A percentile compares a stretch with the other conserved stretches of the same genome.
These are phyloP conservation scores for Fraxinus floribunda DNA, from an alignment of 305 asterid genomes.

Conservation along the genomic window DNA sequence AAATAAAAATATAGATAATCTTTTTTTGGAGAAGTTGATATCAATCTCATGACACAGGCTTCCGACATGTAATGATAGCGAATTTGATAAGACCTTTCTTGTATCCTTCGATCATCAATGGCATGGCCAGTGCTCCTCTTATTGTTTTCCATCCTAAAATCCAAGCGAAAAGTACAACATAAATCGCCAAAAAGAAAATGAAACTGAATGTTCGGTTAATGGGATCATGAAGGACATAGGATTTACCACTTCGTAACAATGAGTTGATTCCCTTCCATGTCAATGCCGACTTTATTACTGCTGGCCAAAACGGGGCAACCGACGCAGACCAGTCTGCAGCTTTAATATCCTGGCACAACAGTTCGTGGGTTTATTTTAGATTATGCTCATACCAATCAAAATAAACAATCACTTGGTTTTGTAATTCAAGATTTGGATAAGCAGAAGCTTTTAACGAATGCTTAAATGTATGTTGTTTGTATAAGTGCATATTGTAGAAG, in stretches of 20 bases:
- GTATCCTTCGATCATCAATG: conserved; percentile 84
- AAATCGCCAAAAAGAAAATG: neutral
- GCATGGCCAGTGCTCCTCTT: conserved; percentile 89
- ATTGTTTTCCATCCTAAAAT: conserved; percentile 87
- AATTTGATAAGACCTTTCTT: conserved; percentile 80
- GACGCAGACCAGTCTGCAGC: conserved; percentile 77
- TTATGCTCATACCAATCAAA: neutral
- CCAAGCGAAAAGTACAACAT: neutral
- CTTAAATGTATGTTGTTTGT: no score
- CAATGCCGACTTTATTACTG: conserved; percentile 76
- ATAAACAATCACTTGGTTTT: neutral
- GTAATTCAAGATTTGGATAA: neutral
- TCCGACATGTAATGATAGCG: conserved; percentile 74
- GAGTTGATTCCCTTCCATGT: conserved; percentile 89
- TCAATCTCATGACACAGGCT: conserved; percentile 42
- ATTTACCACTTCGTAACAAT: conserved; percentile 66
- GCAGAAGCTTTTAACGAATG: neutral
- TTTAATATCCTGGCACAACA: conserved; percentile 65
- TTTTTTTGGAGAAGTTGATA: neutral
- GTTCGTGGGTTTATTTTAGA: neutral
- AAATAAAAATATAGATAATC: neutral
- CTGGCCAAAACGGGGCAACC: conserved; percentile 99
- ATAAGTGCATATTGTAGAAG: neutral
- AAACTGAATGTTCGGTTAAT: neutral
- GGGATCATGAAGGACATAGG: neutral